Base-by-base conservation (phyloP, 805 yeast genomes). In the Metschnikowia aberdeeniae region DNA sequence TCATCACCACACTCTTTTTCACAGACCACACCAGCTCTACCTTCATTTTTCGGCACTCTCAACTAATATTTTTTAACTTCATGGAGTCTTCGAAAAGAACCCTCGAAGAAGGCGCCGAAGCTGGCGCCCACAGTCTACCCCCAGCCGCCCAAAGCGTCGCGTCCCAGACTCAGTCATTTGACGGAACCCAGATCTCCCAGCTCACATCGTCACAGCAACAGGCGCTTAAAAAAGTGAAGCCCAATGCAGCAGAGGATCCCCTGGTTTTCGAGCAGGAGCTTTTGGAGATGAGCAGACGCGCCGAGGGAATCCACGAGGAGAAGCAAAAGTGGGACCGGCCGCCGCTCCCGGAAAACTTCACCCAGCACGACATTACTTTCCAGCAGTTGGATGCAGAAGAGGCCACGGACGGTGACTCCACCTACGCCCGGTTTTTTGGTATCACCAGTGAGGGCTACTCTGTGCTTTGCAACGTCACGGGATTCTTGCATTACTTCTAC, bases 311-410 rank as follows among this genome's bases (percentile, higher is more conserved):
- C 5, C 58, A 57, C 27, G 70, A 63, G 42, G 74, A 70, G 45
- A 65, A 61, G 32, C 77, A 72, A 43, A 44, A 38, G 11, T 72
- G 77, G 70, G 73, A 77, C 49, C 75, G 92, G 51, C 86, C 93
- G 0, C 70, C 76, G 0, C 56, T 80, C 5, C 78, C 84, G 2
- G 34, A 43, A 1, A 68, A 76, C 43, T 75, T 84, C 2, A 55
- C 57, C 1, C 61, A 62, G 1, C 59, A 62, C 33, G 89, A 84
- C 56, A 73, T 86, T 24, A 73, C 77, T 1, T 90, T 90, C 62
- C 98, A 93, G 64, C 99, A 93, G 59, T 71, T 93, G 56, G 99
- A 93, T 63, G 96, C 95, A 1, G 98, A 93, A 58, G 99, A 93
- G 57, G 77, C 86, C 3, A 60, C 67, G 26, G 61, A 77, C 7